These are phyloP conservation scores for Verticillium zaregamsianum DNA, from an alignment of 2,329 filamentous ascomycete genomes.

Conservation along the genomic window DNA sequence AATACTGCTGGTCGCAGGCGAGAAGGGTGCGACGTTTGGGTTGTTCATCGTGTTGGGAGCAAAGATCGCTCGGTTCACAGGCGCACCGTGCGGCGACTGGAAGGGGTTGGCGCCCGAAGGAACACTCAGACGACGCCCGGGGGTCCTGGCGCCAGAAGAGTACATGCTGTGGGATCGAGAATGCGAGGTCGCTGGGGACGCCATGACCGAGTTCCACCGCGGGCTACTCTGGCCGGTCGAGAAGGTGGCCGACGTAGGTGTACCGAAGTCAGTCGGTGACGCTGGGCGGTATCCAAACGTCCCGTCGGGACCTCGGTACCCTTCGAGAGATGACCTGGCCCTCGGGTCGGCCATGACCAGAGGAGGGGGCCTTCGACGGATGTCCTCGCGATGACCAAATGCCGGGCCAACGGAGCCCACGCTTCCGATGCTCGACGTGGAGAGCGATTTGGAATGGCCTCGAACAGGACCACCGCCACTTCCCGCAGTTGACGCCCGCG, in stretches of 20 bases:
- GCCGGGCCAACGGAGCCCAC: slow-evolving; percentile 63
- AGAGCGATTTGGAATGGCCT: slow-evolving; percentile 81
- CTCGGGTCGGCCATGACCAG: slow-evolving; percentile 77
- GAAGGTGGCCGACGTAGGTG: slow-evolving; percentile 79
- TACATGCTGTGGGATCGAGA: slow-evolving; percentile 73
- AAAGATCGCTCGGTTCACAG: slow-evolving; percentile 53
- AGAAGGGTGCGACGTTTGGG: slow-evolving; percentile 50
- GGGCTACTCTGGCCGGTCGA: slow-evolving; percentile 75
- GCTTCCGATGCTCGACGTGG: slow-evolving; percentile 80
- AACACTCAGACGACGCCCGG: slow-evolving; percentile 74
- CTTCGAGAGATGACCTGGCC: not conserved
- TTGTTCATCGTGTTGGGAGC: slow-evolving; percentile 51
- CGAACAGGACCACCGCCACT: slow-evolving; percentile 67
- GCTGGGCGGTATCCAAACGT: slow-evolving; percentile 63
- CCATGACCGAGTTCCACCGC: slow-evolving; percentile 62
- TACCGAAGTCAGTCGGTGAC: slow-evolving; percentile 72
- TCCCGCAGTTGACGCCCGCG: slow-evolving; percentile 72
- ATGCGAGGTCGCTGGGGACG: slow-evolving; percentile 69
- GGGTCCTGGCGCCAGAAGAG: slow-evolving; percentile 55
- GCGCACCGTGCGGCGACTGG: slow-evolving; percentile 54
- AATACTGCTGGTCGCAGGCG: slow-evolving; percentile 54
- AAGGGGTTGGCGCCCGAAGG: slow-evolving; percentile 74
- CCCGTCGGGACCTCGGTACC: slow-evolving; percentile 41
- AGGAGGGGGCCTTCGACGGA: slow-evolving; percentile 71
- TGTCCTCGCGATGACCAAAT: slow-evolving; percentile 61